Evolutionary conservation across 306 rosid genomes (phyloP), one percentile per base, ranked within the genome.

Genomic region (Astragalus membranaceus): DNA sequence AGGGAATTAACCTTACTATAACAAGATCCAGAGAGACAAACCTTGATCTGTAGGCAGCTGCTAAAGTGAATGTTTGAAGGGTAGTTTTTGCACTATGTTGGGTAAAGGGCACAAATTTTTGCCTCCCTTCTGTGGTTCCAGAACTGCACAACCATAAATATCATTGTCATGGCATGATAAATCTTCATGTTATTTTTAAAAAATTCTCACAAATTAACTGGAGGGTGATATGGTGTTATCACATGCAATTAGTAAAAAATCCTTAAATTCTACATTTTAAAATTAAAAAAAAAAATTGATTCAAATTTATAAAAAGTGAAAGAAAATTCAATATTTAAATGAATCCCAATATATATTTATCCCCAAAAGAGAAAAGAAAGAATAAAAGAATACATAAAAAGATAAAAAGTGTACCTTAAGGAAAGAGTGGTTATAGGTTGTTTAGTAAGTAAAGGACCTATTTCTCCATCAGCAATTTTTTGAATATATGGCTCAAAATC

Each of bases 41-140:
- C 44, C 96, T 93, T 85, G 97, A 87, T 83, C 96, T 88, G 44
- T 82, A 85, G 12, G 97, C 95, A 20, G 98, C 94, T 13, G 97
- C 87, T 74, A 94, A 37, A 30, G 92, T 86, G 74, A 90, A 88
- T 11, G 83, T 91, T 72, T 87, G 97, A 72, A 94, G 97, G 3
- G 98, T 94, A 20, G 98, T 90, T 76, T 90, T 89, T 8, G 98
- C 94, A 54, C 92, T 94, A 4, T 90, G 95, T 54, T 50, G 64
- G 1, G 96, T 94, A 71, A 94, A 94, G 6, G 97, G 98, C 46
- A 94, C 87, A 35, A 75, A 91, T 77, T 94, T 94, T 47, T 90
- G 98, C 55, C 89, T 84, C 49, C 98, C 98, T 10, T 87, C 97
- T 1, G 98, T 94, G 50, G 98, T 94, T 81, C 98, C 98, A 30